Conservation (phyloP, 2,329 filamentous ascomycete species). For the Dothistroma pini region DNA sequence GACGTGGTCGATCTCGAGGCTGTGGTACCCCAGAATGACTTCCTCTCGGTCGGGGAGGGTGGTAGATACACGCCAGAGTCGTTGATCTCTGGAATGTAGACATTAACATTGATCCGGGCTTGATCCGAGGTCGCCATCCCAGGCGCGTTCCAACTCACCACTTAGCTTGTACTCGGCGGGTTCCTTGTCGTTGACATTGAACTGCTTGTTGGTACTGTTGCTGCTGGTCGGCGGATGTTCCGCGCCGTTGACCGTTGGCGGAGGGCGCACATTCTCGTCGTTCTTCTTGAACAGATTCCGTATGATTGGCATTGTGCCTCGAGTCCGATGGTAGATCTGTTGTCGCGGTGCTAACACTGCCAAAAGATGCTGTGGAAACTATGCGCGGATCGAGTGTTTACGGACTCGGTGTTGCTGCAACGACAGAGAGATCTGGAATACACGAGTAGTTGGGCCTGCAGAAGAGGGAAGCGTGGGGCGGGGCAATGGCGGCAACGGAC, state of each 20-base stretch:
- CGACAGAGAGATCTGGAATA: not conserved
- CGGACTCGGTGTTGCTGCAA: not conserved
- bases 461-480: not conserved
- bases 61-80: slow-evolving; percentile 93
- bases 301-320: slow-evolving; percentile 36
- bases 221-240: slow-evolving; percentile 13
- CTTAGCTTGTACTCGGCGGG: slow-evolving; percentile 52
- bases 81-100: slow-evolving; percentile 69
- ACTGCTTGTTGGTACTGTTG: slow-evolving; percentile 34
- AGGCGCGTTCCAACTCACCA: slow-evolving; percentile 38
- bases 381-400: slow-evolving; percentile 1
- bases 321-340: not conserved
- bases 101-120: slow-evolving; percentile 6
- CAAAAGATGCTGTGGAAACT: not conserved
- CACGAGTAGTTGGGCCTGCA: not conserved
- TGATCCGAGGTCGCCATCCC: not conserved
- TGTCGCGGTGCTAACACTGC: slow-evolving; percentile 1
- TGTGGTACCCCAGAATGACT: slow-evolving; percentile 65
- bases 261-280: slow-evolving; percentile 35
- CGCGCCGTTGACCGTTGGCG: slow-evolving; percentile 12
- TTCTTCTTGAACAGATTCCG: slow-evolving; percentile 39
- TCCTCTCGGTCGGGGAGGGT: slow-evolving; percentile 87
- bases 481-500: not conserved
- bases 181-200: slow-evolving; percentile 41
- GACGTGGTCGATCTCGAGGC: slow-evolving; percentile 49